phyloP scores from a whole-genome alignment of 257 asterid species.

The Penstemon davidsonii region DNA sequence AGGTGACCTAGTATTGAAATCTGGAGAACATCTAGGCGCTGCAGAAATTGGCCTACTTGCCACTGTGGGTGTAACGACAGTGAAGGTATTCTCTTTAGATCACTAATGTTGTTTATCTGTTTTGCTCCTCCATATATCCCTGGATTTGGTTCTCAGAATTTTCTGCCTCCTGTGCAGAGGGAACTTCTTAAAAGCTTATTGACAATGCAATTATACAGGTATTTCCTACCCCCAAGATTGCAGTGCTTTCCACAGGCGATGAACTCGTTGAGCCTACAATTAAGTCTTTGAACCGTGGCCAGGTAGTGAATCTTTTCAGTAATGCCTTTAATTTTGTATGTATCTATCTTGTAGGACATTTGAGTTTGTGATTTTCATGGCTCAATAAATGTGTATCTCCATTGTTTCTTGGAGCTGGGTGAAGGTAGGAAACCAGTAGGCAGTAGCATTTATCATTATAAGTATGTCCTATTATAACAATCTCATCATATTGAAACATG shows the following conservation, averaged over 20 bases:
- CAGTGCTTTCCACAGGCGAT: slow-evolving; percentile 90
- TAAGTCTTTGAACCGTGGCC: slow-evolving; percentile 67
- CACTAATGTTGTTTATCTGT: slow-evolving; percentile 10
- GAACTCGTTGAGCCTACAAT: slow-evolving; percentile 83
- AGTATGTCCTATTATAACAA: slow-evolving; percentile 20
- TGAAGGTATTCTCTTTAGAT: slow-evolving; percentile 54
- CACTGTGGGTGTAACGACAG: slow-evolving; percentile 65
- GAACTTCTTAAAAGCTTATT: slow-evolving; percentile 24
- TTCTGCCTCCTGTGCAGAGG: slow-evolving; percentile 18
- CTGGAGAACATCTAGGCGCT: slow-evolving; percentile 78
- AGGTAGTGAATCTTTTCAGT: slow-evolving; percentile 50
- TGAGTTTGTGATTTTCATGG: slow-evolving; percentile 9
- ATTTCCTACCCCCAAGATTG: slow-evolving; percentile 71
- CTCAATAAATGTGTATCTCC: slow-evolving; percentile 13
- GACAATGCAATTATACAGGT: slow-evolving; percentile 46
- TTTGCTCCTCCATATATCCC: slow-evolving; percentile 22
- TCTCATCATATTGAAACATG: slow-evolving; percentile 9
- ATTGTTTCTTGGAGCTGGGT: slow-evolving; percentile 6
- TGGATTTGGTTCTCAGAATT: slow-evolving; percentile 24
- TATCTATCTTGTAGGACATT: slow-evolving; percentile 11
- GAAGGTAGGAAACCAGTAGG: neutral
- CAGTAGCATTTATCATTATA: neutral
- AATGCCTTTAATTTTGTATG: neutral
- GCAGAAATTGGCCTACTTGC: slow-evolving; percentile 94
- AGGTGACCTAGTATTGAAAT: slow-evolving; percentile 74